These are phyloP conservation scores for Gossypium gossypioides DNA, from an alignment of 441 rosid species.

Conservation along the genomic window DNA sequence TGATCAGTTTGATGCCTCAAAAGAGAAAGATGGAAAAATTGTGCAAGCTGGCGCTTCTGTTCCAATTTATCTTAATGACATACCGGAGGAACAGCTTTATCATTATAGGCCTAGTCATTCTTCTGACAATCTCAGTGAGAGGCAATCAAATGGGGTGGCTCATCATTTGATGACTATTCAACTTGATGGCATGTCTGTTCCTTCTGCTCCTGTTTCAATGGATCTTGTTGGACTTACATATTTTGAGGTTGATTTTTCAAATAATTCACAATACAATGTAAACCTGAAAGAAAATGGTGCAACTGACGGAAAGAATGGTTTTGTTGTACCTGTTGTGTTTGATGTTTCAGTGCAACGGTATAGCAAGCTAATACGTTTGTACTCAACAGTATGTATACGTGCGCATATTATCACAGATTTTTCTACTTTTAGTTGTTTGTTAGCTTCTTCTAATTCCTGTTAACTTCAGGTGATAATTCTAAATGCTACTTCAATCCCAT, in stretches of 20 bases:
- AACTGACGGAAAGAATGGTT: slow-evolving; percentile 35
- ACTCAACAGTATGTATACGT: slow-evolving; percentile 66
- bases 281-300: slow-evolving; percentile 34
- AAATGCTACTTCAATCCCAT: slow-evolving; percentile 68
- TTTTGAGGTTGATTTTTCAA: slow-evolving; percentile 88
- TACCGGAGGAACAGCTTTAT: slow-evolving; percentile 48
- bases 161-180: slow-evolving; percentile 75
- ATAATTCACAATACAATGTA: slow-evolving; percentile 32
- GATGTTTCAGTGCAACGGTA: slow-evolving; percentile 83
- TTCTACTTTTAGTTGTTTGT: slow-evolving; percentile 16
- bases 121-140: slow-evolving; percentile 54
- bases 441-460: slow-evolving; percentile 14
- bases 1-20: slow-evolving; percentile 36
- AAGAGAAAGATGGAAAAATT: slow-evolving; percentile 37
- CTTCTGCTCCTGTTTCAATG: slow-evolving; percentile 80
- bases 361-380: slow-evolving; percentile 76
- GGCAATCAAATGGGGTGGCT: slow-evolving; percentile 49
- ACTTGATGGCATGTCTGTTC: slow-evolving; percentile 67
- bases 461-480: slow-evolving; percentile 63
- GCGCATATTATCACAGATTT: not conserved
- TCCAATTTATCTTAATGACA: slow-evolving; percentile 60
- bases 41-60: slow-evolving; percentile 68
- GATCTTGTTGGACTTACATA: slow-evolving; percentile 78
- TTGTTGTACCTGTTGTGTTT: slow-evolving; percentile 74
- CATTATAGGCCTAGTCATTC: slow-evolving; percentile 41